Percentiles rank a stretch among this genome's conserved stretches.
These are phyloP conservation scores for Phytopythium cucurbitacearum DNA, from an alignment of 352 stramenopile genomes.

Conservation along the genomic window DNA sequence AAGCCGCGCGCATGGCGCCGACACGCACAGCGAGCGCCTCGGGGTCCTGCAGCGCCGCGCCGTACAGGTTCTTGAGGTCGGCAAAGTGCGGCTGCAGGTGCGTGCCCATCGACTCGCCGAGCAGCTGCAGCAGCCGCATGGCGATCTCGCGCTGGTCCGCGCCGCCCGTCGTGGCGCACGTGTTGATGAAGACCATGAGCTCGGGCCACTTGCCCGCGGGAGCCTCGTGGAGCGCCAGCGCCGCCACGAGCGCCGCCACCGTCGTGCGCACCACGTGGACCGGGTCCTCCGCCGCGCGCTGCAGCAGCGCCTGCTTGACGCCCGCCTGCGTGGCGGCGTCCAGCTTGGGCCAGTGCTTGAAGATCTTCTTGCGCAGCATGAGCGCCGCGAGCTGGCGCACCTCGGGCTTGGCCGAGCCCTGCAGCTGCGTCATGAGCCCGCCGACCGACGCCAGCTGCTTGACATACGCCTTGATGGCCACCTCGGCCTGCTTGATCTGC, in stretches of 20 bases:
- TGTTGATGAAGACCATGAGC: slow-evolving; percentile 93
- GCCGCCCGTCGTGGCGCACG: slow-evolving; percentile 71
- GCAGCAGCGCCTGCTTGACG: slow-evolving; percentile 88
- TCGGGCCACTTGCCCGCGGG: slow-evolving; percentile 86
- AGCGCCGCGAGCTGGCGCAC: slow-evolving; percentile 92
- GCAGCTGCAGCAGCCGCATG: slow-evolving; percentile 92
- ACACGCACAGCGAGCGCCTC: slow-evolving; percentile 83
- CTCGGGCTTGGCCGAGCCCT: slow-evolving; percentile 63
- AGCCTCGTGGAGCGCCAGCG: slow-evolving; percentile 76
- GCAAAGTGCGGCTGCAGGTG: slow-evolving; percentile 78
- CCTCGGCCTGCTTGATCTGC: slow-evolving; percentile 94
- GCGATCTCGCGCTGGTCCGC: slow-evolving; percentile 88
- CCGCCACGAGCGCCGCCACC: slow-evolving; percentile 79
- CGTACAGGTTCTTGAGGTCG: slow-evolving; percentile 78
- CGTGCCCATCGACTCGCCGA: slow-evolving; percentile 91
- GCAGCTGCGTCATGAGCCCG: slow-evolving; percentile 88
- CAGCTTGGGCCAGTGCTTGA: slow-evolving; percentile 91
- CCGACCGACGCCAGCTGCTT: slow-evolving; percentile 87
- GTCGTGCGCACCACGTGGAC: slow-evolving; percentile 86
- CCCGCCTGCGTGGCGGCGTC: slow-evolving; percentile 67
- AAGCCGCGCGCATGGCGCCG: slow-evolving; percentile 75
- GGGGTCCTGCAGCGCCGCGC: slow-evolving; percentile 64
- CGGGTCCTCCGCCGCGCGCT: slow-evolving; percentile 80
- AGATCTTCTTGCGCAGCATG: slow-evolving; percentile 93
- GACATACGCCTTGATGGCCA: slow-evolving; percentile 90